These are phyloP conservation scores for Saprolegnia diclina DNA, from an alignment of 352 stramenopile species.

Conservation along the genomic window DNA sequence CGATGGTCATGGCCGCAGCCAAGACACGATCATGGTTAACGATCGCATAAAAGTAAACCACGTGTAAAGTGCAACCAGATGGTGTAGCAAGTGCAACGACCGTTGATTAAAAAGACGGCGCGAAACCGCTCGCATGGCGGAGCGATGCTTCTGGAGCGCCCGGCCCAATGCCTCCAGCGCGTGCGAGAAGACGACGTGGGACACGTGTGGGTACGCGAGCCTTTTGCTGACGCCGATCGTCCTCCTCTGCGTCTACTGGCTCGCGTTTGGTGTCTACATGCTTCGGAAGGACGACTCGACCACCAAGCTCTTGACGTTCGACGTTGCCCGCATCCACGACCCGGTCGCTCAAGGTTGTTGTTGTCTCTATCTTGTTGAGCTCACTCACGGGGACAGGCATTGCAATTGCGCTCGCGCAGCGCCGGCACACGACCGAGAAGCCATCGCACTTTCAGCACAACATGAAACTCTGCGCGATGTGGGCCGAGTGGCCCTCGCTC, in stretches of 20 bases:
- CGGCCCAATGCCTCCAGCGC: too few relatives aligned
- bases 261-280: neutral
- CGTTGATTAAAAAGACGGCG: too few relatives aligned
- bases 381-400: constrained; percentile 4
- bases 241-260: neutral
- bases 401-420: constrained; percentile 21
- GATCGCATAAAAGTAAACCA: too few relatives aligned
- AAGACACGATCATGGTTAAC: too few relatives aligned
- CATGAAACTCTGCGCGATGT: constrained; percentile 25
- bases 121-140: too few relatives aligned
- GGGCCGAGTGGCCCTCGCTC: constrained; percentile 20
- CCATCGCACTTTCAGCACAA: constrained; percentile 5
- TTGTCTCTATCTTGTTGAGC: neutral
- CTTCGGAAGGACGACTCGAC: neutral
- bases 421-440: constrained; percentile 2
- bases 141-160: too few relatives aligned
- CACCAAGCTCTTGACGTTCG: neutral
- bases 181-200: neutral
- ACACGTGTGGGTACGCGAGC: neutral
- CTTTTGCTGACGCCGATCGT: neutral
- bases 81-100: too few relatives aligned
- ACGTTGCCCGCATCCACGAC: constrained; percentile 12
- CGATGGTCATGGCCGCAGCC: too few relatives aligned
- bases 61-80: too few relatives aligned
- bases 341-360: constrained; percentile 16